These are phyloP conservation scores for Vitis hybrid DNA, from an alignment of 177 flowering plant genomes.

Conservation along the genomic window DNA sequence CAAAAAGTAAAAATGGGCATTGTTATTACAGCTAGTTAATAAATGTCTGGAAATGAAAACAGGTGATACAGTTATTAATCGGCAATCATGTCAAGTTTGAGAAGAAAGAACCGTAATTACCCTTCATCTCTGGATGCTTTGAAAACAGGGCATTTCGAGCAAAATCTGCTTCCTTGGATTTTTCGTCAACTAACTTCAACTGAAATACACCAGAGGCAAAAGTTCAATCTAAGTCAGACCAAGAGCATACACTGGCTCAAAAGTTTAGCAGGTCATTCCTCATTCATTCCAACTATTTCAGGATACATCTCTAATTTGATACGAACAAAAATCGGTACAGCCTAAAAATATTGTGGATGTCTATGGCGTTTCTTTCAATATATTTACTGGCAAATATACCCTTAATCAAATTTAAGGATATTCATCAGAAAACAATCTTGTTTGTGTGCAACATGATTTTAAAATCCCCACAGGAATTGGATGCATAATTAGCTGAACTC, in stretches of 20 bases:
- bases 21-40: background rate
- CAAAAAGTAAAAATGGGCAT: background rate
- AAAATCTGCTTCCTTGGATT: slow-evolving; percentile 59
- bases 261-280: too few species aligned
- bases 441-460: too few species aligned
- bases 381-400: too few species aligned
- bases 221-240: background rate
- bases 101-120: slow-evolving; percentile 28
- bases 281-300: too few species aligned
- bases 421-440: too few species aligned
- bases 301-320: too few species aligned
- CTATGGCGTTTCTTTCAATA: too few species aligned
- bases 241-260: background rate
- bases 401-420: too few species aligned
- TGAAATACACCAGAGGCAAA: slow-evolving; percentile 22
- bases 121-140: slow-evolving; percentile 90
- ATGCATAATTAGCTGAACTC: too few species aligned
- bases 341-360: too few species aligned
- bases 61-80: background rate
- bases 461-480: too few species aligned
- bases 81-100: background rate
- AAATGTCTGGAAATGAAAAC: background rate
- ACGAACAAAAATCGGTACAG: too few species aligned
- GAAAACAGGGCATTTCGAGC: slow-evolving; percentile 72
- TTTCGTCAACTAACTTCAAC: slow-evolving; percentile 51